Percentiles rank a stretch among this genome's conserved stretches.
These are phyloP conservation scores for Strigomonas oncopelti DNA, from an alignment of 208 protist species.

Conservation along the genomic window DNA sequence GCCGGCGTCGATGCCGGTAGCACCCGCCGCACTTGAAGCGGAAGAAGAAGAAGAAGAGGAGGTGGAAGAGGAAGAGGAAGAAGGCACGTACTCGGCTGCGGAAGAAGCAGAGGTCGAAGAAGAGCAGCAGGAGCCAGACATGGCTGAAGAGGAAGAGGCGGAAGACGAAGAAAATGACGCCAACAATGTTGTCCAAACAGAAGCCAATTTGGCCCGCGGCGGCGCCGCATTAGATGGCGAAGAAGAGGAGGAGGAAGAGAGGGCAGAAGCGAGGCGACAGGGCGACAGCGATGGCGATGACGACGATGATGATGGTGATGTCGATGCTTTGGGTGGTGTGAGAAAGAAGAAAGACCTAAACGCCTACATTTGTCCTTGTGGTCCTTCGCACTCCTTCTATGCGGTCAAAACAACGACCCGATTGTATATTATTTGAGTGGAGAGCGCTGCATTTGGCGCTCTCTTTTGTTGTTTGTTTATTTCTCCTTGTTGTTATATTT, in stretches of 20 bases:
- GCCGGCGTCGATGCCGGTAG: not conserved
- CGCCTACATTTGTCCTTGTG: not conserved
- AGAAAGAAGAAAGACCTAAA: not conserved
- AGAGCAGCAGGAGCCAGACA: not conserved
- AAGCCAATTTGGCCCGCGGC: no score
- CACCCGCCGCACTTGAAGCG: not conserved
- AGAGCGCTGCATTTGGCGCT: no score
- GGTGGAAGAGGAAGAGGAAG: not conserved
- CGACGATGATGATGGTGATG: no score
- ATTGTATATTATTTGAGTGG: not conserved
- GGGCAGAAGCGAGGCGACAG: not conserved
- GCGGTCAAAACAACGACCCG: not conserved
- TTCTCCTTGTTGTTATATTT: conserved; percentile 5
- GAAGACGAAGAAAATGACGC: not conserved
- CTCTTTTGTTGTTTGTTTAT: no score
- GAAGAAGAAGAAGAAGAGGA: not conserved
- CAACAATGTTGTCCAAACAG: no score
- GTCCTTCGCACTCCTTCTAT: not conserved
- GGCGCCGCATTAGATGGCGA: no score
- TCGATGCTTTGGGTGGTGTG: no score
- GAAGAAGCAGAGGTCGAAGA: not conserved
- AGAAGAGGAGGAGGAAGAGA: not conserved
- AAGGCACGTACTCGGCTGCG: not conserved
- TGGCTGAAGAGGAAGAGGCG: not conserved
- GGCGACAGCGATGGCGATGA: no score